Conservation (phyloP, 2,329 filamentous ascomycete genomes). For the Phyllosticta citriasiana region DNA sequence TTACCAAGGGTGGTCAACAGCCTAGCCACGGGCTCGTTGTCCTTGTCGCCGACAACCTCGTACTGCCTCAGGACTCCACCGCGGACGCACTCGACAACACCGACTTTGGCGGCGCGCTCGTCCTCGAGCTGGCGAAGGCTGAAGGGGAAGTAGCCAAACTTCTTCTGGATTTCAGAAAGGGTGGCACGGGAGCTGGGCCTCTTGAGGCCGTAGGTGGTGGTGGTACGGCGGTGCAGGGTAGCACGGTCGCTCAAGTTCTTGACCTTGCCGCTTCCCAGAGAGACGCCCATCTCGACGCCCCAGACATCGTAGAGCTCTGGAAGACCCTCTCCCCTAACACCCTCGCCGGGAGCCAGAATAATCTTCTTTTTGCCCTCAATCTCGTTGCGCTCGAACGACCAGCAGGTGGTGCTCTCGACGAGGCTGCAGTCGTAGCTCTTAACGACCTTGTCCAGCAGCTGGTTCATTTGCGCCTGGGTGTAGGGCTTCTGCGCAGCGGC, state of each 20-base stretch:
- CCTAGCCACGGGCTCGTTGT: constrained; percentile 72
- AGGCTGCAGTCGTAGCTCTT: constrained; percentile 86
- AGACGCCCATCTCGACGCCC: constrained; percentile 94
- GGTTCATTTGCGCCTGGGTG: constrained; percentile 77
- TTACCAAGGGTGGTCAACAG: constrained; percentile 87
- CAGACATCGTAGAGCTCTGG: constrained; percentile 89
- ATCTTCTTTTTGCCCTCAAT: constrained; percentile 99
- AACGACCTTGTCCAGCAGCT: constrained; percentile 80
- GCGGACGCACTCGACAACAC: constrained; percentile 92
- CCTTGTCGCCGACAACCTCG: constrained; percentile 91
- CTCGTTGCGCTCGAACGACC: constrained; percentile 93
- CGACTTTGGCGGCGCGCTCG: constrained; percentile 89
- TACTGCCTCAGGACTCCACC: constrained; percentile 90
- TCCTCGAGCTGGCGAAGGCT: constrained; percentile 93
- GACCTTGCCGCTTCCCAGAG: constrained; percentile 84
- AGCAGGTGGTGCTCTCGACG: constrained; percentile 96
- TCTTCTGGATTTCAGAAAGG: constrained; percentile 90
- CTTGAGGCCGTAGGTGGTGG: constrained; percentile 86
- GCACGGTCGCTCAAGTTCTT: constrained; percentile 82
- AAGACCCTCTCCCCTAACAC: constrained; percentile 79
- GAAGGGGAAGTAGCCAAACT: constrained; percentile 97
- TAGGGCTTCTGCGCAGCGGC: constrained; percentile 68
- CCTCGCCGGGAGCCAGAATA: constrained; percentile 76
- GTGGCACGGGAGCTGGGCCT: constrained; percentile 81
- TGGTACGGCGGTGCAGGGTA: constrained; percentile 87